Evolutionary conservation across 768 basidiomycete genomes (phyloP), one percentile per base, ranked within the genome.

Genomic region (Hortiboletus flavorubellus): DNA sequence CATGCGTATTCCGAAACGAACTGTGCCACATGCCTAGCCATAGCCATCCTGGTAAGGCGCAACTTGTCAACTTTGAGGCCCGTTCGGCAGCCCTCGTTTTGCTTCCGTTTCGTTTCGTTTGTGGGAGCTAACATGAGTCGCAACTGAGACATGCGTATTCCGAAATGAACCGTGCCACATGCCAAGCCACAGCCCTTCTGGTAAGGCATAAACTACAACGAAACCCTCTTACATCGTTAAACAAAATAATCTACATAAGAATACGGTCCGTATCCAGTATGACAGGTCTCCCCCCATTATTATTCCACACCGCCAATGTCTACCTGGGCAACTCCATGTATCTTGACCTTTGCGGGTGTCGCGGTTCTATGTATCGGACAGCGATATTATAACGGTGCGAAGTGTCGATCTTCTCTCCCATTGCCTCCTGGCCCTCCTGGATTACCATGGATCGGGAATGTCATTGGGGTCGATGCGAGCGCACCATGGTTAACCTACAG

Each of bases 381-480:
- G 34, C 51, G n/a, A 48, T 46, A 38, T 47, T 37, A n/a, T 14
- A 49, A 5, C 3, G 8, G 8, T 9, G 14, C 43, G 35, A 52
- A 38, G 18, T 9, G 2, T 8, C 45, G 15, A 31, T 16, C 38
- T 41, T 39, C 40, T 11, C 21, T 31, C 18, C 46, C 37, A 12
- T 23, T 47, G 15, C 75, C 73, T 6, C 75, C 75, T 43, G 75
- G 75, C 21, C 73, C 73, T 5, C 62, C 56, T 18, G 62, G 66
- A 0, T 54, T 69, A 26, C 73, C 73, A 6, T 52, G 74, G 49
- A 51, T 75, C 5, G 75, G 76, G 5, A 75, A 76, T 59, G 40
- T 75, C 29, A 49, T 68, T 4, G 66, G 72, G 26, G 60, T 75
- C 40, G 68, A 72, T 18, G 54, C 53, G 2, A 54, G 52, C 16